Percentiles rank a stretch among this genome's conserved stretches.
Evolutionary conservation across 1,139 yeast species (phyloP).

Genomic region (Saccharomyces hybrid): DNA sequence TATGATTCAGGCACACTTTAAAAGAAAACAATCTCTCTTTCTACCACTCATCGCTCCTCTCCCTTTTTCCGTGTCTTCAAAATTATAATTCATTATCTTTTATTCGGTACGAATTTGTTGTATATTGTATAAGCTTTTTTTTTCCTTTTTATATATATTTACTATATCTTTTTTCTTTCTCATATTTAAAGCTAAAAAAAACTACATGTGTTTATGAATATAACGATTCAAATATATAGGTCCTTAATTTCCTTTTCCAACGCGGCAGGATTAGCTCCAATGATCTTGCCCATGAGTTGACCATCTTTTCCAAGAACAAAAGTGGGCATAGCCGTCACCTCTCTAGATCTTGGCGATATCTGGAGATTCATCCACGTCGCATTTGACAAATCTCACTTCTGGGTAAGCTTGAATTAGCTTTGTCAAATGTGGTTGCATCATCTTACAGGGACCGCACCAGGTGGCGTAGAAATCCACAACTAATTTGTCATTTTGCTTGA

Average conservation of each 20-base stretch:
- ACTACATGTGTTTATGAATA: not conserved
- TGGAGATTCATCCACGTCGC: constrained; percentile 67
- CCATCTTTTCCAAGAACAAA: constrained; percentile 68
- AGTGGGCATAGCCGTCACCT: constrained; percentile 83
- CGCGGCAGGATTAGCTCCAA: constrained; percentile 66
- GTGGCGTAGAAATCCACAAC: constrained; percentile 80
- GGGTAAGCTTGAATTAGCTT: constrained; percentile 44
- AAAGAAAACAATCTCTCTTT: not conserved
- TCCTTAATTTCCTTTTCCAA: constrained; percentile 35
- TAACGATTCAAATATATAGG: not conserved
- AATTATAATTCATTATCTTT: not conserved
- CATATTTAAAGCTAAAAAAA: not conserved
- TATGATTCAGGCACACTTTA: not conserved
- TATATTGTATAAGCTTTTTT: not conserved
- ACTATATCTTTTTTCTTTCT: not conserved
- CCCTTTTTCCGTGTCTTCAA: not conserved
- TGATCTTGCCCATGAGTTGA: constrained; percentile 50
- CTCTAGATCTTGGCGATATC: constrained; percentile 65
- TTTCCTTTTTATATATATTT: not conserved
- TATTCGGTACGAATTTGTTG: not conserved
- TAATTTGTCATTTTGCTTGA: constrained; percentile 40
- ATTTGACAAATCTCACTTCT: constrained; percentile 61
- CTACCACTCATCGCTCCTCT: not conserved
- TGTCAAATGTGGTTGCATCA: constrained; percentile 71
- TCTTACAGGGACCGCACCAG: constrained; percentile 94